Evolutionary conservation across 352 stramenopile species (phyloP), one percentile per base, ranked within the genome.

Genomic region (Globisporangium cystogenes): DNA sequence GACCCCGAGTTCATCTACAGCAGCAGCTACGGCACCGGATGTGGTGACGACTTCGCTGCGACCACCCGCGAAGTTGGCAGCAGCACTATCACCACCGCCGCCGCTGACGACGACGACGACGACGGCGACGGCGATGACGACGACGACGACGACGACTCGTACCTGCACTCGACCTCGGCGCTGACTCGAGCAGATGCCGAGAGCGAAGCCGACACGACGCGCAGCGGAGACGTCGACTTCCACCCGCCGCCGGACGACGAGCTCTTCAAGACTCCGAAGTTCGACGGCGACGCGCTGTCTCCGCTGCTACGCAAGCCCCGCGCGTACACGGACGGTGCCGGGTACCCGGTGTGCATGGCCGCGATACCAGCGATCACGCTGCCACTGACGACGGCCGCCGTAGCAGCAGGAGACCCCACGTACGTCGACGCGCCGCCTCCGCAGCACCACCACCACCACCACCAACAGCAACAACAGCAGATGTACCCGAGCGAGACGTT

Each of bases 221-320:
- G 31, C 2, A 43, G 23, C 24, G 33, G n/a, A n/a, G 20, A 33
- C 42, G 16, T 23, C 24, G 51, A 51, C 48, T 35, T 51, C 40
- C 36, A 57, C 42, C 15, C 33, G 15, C 24, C 33, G 15, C 24
- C 41, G n/a, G 55, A 61, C 20, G 29, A 61, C 26, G 48, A 45
- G 24, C 24, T 58, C 10, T 64, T 42, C 39, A 55, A 51, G 24
- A n/a, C n/a, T n/a, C 44, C 36, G 18, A 64, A 64, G 52, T 60
- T 46, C 45, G 57, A 55, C 20, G 27, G 21, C 51, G 51, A 45
- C 4, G 40, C 21, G 14, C 35, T 35, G 47, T 64, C 39, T 8
- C 20, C 57, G 7, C 51, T 64, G 31, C 44, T 64, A 24, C 57
- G 51, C 44, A 64, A 64, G n/a, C 44, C 57, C 4, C 44, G 51